phyloP scores from a whole-genome alignment of 345 rosid species.

The Noccaea bulbosa region DNA sequence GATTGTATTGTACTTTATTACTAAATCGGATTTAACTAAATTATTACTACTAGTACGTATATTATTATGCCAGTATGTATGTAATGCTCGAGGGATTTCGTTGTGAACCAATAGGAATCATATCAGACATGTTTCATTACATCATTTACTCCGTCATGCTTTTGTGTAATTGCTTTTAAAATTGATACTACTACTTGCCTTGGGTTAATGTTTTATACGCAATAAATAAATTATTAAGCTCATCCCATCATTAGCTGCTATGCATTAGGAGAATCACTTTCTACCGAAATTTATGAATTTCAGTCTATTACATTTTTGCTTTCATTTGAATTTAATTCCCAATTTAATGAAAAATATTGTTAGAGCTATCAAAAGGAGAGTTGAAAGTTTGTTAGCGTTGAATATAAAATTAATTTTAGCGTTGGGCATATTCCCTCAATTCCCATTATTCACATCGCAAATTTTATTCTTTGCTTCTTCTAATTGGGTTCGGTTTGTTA shows the following conservation, averaged over 20 bases:
- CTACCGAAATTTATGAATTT: not conserved
- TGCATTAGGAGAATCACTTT: slow-evolving; percentile 10
- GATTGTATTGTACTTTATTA: slow-evolving; percentile 20
- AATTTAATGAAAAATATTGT: slow-evolving; percentile 31
- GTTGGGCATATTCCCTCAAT: slow-evolving; percentile 38
- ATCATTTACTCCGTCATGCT: slow-evolving; percentile 37
- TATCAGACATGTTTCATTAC: slow-evolving; percentile 11
- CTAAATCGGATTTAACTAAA: slow-evolving; percentile 11
- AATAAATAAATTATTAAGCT: not conserved
- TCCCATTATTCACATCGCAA: slow-evolving; percentile 23
- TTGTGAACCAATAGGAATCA: slow-evolving; percentile 30
- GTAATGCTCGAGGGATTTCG: slow-evolving; percentile 16
- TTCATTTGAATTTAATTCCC: slow-evolving; percentile 5
- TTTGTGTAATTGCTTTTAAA: slow-evolving; percentile 10
- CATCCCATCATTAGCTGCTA: not conserved
- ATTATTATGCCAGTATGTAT: slow-evolving; percentile 23
- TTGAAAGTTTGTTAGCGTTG: slow-evolving; percentile 47
- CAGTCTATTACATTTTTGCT: not conserved
- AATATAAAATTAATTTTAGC: slow-evolving; percentile 15
- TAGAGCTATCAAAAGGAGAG: slow-evolving; percentile 36
- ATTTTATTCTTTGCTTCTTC: slow-evolving; percentile 34
- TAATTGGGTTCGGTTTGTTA: slow-evolving; percentile 16
- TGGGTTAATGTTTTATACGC: slow-evolving; percentile 6
- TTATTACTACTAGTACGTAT: not conserved
- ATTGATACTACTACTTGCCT: slow-evolving; percentile 11